phyloP scores from a whole-genome alignment of 108 stramenopile genomes.

The Cyclostephanos invisitatus region DNA sequence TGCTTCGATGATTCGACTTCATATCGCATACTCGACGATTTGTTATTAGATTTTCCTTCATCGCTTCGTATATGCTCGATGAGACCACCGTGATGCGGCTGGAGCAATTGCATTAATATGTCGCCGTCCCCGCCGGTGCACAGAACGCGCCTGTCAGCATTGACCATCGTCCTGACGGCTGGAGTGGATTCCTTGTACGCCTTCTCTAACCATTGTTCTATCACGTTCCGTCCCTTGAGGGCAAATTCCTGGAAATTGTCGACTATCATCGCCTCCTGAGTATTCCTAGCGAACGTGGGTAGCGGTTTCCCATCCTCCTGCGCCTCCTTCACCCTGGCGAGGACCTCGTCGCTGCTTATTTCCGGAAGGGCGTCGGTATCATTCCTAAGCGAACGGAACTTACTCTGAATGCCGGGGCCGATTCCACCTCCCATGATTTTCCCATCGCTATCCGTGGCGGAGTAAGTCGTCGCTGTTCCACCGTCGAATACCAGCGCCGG shows the following conservation, averaged over 20 bases:
- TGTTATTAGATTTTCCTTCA: not conserved
- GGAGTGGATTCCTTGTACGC: slow-evolving; percentile 26
- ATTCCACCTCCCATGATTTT: slow-evolving; percentile 80
- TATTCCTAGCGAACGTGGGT: slow-evolving; percentile 51
- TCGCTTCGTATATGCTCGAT: slow-evolving; percentile 25
- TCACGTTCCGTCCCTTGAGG: slow-evolving; percentile 45
- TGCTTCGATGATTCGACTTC: slow-evolving; percentile 41
- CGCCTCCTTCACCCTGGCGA: slow-evolving; percentile 24
- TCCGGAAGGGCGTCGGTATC: slow-evolving; percentile 58
- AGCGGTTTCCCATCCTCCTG: slow-evolving; percentile 42
- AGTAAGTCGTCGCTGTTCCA: slow-evolving; percentile 76
- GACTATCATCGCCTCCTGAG: slow-evolving; percentile 62
- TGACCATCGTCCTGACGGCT: slow-evolving; percentile 16
- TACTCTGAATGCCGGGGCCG: slow-evolving; percentile 54
- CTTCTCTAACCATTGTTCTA: slow-evolving; percentile 43
- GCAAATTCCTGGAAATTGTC: slow-evolving; percentile 60
- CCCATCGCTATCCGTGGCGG: slow-evolving; percentile 56
- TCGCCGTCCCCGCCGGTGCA: slow-evolving; percentile 69
- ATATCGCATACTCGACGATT: slow-evolving; percentile 15
- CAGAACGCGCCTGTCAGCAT: slow-evolving; percentile 32
- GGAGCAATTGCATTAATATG: slow-evolving; percentile 47
- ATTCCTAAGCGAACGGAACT: slow-evolving; percentile 49
- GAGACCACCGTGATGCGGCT: slow-evolving; percentile 32
- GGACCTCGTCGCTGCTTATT: slow-evolving; percentile 37
- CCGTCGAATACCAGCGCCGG: slow-evolving; percentile 72